These are phyloP conservation scores for Cenchrus fungigraminus DNA, from an alignment of 176 grass and related monocot species.

Conservation along the genomic window DNA sequence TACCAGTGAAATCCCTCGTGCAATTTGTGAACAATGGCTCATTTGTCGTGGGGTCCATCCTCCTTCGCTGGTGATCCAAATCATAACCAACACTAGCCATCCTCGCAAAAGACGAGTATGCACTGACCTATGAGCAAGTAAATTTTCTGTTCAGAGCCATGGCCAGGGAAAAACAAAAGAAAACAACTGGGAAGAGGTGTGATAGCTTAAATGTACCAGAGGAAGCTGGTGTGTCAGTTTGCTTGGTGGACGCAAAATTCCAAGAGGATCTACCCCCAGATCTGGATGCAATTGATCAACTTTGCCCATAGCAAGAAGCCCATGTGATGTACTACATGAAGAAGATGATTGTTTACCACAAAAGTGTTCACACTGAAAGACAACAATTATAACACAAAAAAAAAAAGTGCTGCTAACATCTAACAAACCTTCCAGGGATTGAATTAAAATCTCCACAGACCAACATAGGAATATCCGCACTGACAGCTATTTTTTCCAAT, in stretches of 20 bases:
- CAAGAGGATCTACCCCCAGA: constrained; percentile 69
- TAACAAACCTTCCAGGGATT: constrained; percentile 72
- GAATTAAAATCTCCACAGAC: constrained; percentile 97
- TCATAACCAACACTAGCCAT: constrained; percentile 53
- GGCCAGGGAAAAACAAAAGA: constrained; percentile 7
- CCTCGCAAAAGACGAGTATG: constrained; percentile 89
- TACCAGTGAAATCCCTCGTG: constrained; percentile 86
- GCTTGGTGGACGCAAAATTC: constrained; percentile 71
- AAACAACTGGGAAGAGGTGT: neutral
- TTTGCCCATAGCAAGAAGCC: constrained; percentile 83
- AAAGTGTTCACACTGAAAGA: constrained; percentile 10
- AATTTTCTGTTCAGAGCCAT: constrained; percentile 26
- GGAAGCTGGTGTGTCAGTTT: constrained; percentile 90
- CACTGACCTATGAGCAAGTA: constrained; percentile 73
- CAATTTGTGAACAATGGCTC: constrained; percentile 92
- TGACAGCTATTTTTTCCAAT: constrained; percentile 89
- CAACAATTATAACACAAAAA: constrained; percentile 15
- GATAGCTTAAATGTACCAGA: constrained; percentile 59
- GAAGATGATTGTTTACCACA: constrained; percentile 19
- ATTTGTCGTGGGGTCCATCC: constrained; percentile 74
- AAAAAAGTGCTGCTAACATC: constrained; percentile 6
- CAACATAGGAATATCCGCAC: constrained; percentile 95
- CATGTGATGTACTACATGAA: constrained; percentile 71
- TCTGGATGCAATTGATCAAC: constrained; percentile 85
- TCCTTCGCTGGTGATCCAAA: constrained; percentile 75